Evolutionary conservation across 2,329 filamentous ascomycete genomes (phyloP), one percentile per base, ranked within the genome.

Genomic region (Xylariaceae sp.): DNA sequence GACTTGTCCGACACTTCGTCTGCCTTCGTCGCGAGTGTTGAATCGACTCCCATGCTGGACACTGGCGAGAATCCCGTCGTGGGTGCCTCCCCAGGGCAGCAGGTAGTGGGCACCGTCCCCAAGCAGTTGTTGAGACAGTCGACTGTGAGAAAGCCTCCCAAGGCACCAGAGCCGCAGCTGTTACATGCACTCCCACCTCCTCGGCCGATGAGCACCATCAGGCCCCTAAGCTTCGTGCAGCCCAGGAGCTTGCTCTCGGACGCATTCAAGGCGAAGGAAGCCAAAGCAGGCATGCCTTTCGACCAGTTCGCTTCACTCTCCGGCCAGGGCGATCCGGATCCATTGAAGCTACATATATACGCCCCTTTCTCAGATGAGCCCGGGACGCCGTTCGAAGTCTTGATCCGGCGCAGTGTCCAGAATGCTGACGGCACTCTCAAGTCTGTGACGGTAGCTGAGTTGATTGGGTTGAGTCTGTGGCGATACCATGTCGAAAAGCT

Each of bases 401-500:
- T 83, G 12, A 79, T 90, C 30, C 70, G 80, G 16, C 75, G 79
- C 30, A 75, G 72, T 23, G 73, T 84, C 12, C 80, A 85, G 44
- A 75, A 82, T 38, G 80, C 79, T 15, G 74, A 82, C 37, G 68
- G 71, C 21, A 63, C 62, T 5, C 72, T 79, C 41, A 65, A 76
- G 15, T 68, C 73, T 3, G 81, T 86, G 14, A 81, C 77, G 0
- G 83, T 92, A 11, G 76, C 79, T 1, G 85, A 93, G 48, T 70
- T 88, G n/a, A 88, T 93, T 43, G 86, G 85, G 0, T 69, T 90
- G 40, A 80, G 80, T 41, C 59, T 93, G 10, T 89, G 82, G 68
- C 70, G 81, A 42, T 92, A 90, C 53, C 75, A 77, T 30, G 80
- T 89, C 47, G 83, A 89, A 52, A 83, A 83, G 46, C 64, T 77